A percentile compares a stretch with the other conserved stretches of the same genome.
These are phyloP conservation scores for Jacaranda copaia DNA, from an alignment of 257 asterid genomes.

Conservation along the genomic window DNA sequence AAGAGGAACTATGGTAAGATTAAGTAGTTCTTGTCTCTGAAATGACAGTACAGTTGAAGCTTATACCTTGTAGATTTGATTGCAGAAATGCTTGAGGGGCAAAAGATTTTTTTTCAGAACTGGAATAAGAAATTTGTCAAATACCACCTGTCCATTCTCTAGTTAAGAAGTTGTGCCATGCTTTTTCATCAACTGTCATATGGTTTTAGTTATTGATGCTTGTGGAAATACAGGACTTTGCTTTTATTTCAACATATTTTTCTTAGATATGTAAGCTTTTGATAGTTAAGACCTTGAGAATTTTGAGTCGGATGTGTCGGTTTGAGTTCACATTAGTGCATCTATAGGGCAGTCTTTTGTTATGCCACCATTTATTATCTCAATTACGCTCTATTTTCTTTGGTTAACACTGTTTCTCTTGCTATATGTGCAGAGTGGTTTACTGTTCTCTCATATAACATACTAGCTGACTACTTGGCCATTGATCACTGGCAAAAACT, in stretches of 20 bases:
- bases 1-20: background rate
- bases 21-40: background rate
- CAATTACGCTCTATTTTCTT: background rate
- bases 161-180: background rate
- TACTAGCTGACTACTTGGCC: slow-evolving; percentile 88
- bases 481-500: slow-evolving; percentile 70
- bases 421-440: slow-evolving; percentile 69
- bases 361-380: background rate
- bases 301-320: background rate
- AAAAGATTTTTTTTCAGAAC: background rate
- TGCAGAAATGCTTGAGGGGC: background rate
- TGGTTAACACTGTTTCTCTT: slow-evolving; percentile 31
- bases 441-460: slow-evolving; percentile 87
- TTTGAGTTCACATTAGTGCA: slow-evolving; percentile 19
- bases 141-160: background rate
- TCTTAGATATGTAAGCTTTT: slow-evolving; percentile 9
- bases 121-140: slow-evolving; percentile 15
- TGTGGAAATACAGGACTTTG: slow-evolving; percentile 19
- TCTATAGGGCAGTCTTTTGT: slow-evolving; percentile 13
- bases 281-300: slow-evolving; percentile 22
- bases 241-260: slow-evolving; percentile 5
- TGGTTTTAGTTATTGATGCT: background rate
- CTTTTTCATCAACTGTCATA: slow-evolving; percentile 6
- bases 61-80: background rate
- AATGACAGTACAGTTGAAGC: slow-evolving; percentile 11